Evolutionary conservation across 345 rosid genomes (phyloP).

Genomic region (Acer saccharum): DNA sequence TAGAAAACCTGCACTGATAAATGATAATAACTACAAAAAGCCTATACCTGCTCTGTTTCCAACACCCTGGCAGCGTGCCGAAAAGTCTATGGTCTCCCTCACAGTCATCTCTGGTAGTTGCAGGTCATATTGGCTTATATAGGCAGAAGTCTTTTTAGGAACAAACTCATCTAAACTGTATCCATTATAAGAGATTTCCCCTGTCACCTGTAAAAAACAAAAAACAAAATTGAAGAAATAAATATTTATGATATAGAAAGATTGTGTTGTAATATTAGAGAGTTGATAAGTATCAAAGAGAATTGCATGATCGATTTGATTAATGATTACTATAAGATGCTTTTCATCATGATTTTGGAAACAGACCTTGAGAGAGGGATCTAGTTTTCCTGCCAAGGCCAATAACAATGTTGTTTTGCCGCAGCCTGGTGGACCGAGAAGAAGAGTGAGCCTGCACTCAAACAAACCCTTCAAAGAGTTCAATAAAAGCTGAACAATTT

Average conservation of each 20-base stretch:
- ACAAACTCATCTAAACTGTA: constrained; percentile 54
- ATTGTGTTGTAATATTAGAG: background rate
- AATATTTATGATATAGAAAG: background rate
- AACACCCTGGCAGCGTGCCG: constrained; percentile 58
- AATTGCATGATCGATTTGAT: background rate
- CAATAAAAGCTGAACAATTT: background rate
- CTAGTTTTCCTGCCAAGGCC: constrained; percentile 64
- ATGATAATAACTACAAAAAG: background rate
- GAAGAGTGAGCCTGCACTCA: constrained; percentile 51
- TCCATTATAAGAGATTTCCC: constrained; percentile 66
- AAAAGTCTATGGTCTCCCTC: constrained; percentile 67
- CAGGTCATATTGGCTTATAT: constrained; percentile 65
- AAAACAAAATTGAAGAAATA: background rate
- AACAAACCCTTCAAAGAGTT: constrained; percentile 3
- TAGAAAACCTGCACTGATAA: no score
- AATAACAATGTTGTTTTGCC: constrained; percentile 63
- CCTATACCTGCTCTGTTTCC: constrained; percentile 45
- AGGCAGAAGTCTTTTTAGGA: constrained; percentile 67
- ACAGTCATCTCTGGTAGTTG: constrained; percentile 67
- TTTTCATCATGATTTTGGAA: background rate
- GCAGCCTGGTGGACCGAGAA: constrained; percentile 71
- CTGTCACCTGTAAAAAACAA: constrained; percentile 42
- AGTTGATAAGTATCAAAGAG: background rate
- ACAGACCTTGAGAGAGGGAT: constrained; percentile 46
- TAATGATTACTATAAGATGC: background rate